Evolutionary conservation across 139 green algal species (phyloP).

Genomic region (Chlamydomonas sphaeroides): DNA sequence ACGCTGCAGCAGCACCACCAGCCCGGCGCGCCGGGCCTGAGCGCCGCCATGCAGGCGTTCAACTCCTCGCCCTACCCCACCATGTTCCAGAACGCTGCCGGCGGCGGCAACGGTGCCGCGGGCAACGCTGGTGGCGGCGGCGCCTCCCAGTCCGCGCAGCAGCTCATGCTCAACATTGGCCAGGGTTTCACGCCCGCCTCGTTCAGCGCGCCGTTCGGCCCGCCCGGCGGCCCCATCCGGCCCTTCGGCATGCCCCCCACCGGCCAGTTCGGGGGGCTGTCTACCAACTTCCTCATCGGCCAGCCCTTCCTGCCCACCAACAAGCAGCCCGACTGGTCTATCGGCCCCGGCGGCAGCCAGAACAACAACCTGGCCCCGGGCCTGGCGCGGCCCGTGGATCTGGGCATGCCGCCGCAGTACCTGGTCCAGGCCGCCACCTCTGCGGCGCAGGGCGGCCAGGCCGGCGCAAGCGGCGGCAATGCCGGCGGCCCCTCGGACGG

Average conservation of each 20-base stretch:
- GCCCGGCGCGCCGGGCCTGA: neutral
- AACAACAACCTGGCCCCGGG: constrained; percentile 3
- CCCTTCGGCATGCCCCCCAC: constrained; percentile 15
- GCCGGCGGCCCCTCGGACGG: neutral
- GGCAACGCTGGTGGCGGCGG: neutral
- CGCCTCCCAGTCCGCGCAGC: neutral
- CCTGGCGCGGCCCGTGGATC: neutral
- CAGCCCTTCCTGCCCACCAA: constrained; percentile 59
- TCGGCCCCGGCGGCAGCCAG: constrained; percentile 32
- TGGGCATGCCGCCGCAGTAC: constrained; percentile 28
- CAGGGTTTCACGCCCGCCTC: constrained; percentile 1
- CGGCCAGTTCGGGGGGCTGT: constrained; percentile 44
- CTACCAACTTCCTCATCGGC: constrained; percentile 38
- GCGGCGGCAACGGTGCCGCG: neutral
- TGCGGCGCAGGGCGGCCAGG: neutral
- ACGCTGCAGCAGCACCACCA: constrained; percentile 20
- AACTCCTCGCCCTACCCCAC: neutral
- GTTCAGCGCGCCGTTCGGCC: constrained; percentile 13
- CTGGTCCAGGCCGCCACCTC: neutral
- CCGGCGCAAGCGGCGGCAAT: neutral
- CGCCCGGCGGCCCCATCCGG: constrained; percentile 13
- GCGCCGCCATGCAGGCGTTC: constrained; percentile 9
- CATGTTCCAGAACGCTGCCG: neutral
- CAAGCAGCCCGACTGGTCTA: constrained; percentile 64
- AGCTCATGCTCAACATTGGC: constrained; percentile 28